Evolutionary conservation across 768 basidiomycete species (phyloP), one percentile per base, ranked within the genome.

Genomic region (Boletus rufocinnamomeus): DNA sequence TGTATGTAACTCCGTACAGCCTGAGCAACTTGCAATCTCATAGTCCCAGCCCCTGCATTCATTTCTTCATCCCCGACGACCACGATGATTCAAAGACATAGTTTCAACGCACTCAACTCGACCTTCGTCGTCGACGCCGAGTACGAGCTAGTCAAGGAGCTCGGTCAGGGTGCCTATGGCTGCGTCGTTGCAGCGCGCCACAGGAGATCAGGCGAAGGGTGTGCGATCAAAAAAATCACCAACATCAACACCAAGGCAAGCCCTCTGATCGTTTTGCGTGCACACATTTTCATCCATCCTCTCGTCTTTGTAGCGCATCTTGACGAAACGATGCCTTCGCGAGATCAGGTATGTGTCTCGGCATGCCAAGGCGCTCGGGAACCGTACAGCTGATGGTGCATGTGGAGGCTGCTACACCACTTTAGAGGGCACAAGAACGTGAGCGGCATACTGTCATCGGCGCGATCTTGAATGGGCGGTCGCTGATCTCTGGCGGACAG

Each of bases 361-460:
- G 48, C 43, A 28, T 47, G 23, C 16, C 16, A 35, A 16, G 37
- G 11, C 16, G 16, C 4, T 38, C 13, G 28, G 9, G 44, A 30
- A 30, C 46, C 2, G 16, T 54, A 61, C 47, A 54, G 50, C 61
- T 67, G 50, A 70, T 63, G 57, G 57, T 41, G 52, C 57, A 8
- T 44, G 8, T 47, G 32, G 54, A 95, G 94, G 71, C 80, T 99
- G 43, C 76, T 99, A 38, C 95, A 96, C 75, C 97, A 99, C 75
- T 99, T 99, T 78, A 85, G 97, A 66, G 95, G 96, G 6, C 97
- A 99, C 79, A 99, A 99, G 80, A 99, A 99, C 71, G 95, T 98
- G 55, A 58, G 62, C 17, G 13, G 47, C 56, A 84, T 75, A 28
- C 16, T 32, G 52, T 60, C 40, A 13, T 58, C 28, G 37, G 16